Evolutionary conservation across 2,329 filamentous ascomycete genomes (phyloP).

Genomic region (Penicillium sp.): DNA sequence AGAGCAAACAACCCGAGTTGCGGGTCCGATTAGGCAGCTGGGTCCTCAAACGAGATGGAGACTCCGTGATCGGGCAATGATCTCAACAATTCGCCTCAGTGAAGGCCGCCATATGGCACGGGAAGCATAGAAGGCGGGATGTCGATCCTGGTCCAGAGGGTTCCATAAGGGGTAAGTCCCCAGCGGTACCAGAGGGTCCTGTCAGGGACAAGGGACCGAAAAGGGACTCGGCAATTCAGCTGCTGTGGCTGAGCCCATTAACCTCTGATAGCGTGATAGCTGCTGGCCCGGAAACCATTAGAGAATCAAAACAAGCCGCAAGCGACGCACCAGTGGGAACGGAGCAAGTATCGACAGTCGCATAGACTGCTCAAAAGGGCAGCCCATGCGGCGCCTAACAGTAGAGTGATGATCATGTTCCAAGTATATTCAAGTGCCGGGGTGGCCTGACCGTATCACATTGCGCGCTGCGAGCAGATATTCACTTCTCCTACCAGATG

Average conservation of each 20-base stretch:
- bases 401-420: conserved; percentile 22
- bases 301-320: neutral
- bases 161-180: conserved; percentile 1
- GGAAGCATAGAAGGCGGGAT: neutral
- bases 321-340: conserved; percentile 5
- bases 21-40: conserved; percentile 7
- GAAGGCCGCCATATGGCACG: conserved; percentile 1
- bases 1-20: neutral
- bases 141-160: conserved; percentile 18
- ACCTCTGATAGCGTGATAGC: conserved; percentile 3
- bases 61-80: conserved; percentile 24
- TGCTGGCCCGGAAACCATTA: conserved; percentile 8
- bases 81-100: conserved; percentile 12
- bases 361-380: conserved; percentile 14
- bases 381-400: conserved; percentile 1
- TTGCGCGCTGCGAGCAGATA: neutral
- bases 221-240: neutral
- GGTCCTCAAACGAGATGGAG: conserved; percentile 7
- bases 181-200: conserved; percentile 2
- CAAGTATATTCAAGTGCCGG: conserved; percentile 14
- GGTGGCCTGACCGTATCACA: conserved; percentile 20
- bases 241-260: conserved; percentile 9
- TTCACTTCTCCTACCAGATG: conserved; percentile 5
- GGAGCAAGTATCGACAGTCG: conserved; percentile 20
- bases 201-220: conserved; percentile 1